Evolutionary conservation across 2,329 filamentous ascomycete genomes (phyloP).

Genomic region (Ceratocystis cubensis): DNA sequence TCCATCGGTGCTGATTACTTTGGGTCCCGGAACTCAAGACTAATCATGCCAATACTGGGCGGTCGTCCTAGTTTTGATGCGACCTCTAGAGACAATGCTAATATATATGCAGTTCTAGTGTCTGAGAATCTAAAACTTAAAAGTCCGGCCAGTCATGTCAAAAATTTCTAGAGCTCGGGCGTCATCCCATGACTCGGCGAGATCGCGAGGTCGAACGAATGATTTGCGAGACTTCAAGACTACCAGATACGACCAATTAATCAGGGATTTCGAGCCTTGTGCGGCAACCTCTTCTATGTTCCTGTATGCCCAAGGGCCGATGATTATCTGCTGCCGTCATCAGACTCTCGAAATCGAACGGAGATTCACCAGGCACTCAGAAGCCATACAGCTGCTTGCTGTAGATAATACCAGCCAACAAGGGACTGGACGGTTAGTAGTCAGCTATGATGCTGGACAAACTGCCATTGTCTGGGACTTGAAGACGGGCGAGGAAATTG

Average conservation of each 20-base stretch:
- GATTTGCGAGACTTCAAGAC: constrained; percentile 19
- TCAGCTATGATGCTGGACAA: constrained; percentile 83
- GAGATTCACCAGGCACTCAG: constrained; percentile 68
- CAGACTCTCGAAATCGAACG: constrained; percentile 83
- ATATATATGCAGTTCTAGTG: neutral
- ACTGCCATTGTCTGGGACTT: constrained; percentile 96
- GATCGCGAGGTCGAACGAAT: constrained; percentile 17
- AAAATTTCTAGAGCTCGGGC: constrained; percentile 14
- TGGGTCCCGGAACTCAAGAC: neutral
- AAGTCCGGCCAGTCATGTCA: constrained; percentile 12
- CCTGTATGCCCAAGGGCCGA: constrained; percentile 71
- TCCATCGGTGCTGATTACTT: too few species aligned
- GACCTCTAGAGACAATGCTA: neutral
- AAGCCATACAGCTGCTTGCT: constrained; percentile 70
- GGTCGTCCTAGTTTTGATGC: too few species aligned
- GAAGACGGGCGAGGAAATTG: constrained; percentile 77
- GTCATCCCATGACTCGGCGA: constrained; percentile 13
- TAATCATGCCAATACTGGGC: too few species aligned
- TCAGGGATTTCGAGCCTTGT: constrained; percentile 65
- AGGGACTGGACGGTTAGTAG: constrained; percentile 71
- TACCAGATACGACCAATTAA: constrained; percentile 18
- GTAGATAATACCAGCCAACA: constrained; percentile 85
- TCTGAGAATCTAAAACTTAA: neutral
- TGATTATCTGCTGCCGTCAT: constrained; percentile 79
- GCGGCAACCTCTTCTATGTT: constrained; percentile 85